Evolutionary conservation across 129 eudicot genomes (phyloP).

Genomic region (Lactuca sativa): DNA sequence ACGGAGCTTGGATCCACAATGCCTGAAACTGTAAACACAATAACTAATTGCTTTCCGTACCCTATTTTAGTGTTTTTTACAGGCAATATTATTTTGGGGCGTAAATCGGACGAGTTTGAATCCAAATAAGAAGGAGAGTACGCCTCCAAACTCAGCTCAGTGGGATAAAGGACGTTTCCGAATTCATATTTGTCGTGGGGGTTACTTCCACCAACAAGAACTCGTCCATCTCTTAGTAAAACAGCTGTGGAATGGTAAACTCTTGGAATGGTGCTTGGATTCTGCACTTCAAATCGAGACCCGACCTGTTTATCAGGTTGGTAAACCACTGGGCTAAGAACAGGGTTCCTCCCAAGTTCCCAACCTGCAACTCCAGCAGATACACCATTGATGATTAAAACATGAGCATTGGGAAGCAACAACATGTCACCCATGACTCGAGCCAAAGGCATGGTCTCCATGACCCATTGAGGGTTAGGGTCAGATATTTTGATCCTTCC

Average conservation of each 20-base stretch:
- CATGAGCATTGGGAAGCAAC: conserved; percentile 30
- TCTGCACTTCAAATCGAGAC: conserved; percentile 26
- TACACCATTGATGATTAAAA: conserved; percentile 30
- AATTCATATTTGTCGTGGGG: conserved; percentile 26
- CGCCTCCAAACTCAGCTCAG: conserved; percentile 25
- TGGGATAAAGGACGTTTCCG: conserved; percentile 27
- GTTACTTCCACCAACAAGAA: conserved; percentile 35
- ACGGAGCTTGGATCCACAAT: conserved; percentile 9
- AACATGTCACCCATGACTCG: conserved; percentile 37
- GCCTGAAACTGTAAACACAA: conserved; percentile 3
- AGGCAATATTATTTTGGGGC: conserved; percentile 11
- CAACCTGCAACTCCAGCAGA: conserved; percentile 24
- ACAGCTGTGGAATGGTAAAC: conserved; percentile 28
- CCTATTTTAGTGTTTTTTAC: background rate
- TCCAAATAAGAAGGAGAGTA: conserved; percentile 36
- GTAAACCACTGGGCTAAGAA: conserved; percentile 25
- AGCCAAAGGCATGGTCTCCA: conserved; percentile 37
- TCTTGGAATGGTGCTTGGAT: conserved; percentile 24
- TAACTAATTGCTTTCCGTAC: conserved; percentile 9
- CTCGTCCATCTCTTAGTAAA: conserved; percentile 25
- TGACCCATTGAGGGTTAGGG: conserved; percentile 26
- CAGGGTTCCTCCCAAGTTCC: conserved; percentile 33
- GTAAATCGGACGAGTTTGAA: conserved; percentile 15
- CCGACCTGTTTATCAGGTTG: conserved; percentile 15
- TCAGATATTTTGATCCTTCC: conserved; percentile 28